A percentile compares a stretch with the other conserved stretches of the same genome.
Evolutionary conservation across 2,329 filamentous ascomycete species (phyloP).

Genomic region (Colletotrichum sojae): DNA sequence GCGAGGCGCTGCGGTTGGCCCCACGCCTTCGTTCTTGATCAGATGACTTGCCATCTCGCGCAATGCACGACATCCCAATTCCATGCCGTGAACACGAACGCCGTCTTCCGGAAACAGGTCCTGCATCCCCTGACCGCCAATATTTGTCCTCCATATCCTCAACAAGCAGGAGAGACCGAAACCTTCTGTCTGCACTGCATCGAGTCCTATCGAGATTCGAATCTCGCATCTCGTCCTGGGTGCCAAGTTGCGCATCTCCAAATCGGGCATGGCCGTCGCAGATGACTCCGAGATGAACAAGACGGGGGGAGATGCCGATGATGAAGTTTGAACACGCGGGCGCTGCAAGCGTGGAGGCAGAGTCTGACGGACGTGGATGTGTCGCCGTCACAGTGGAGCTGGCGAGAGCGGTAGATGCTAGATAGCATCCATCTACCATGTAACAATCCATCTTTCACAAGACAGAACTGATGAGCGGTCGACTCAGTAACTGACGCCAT

Average conservation of each 20-base stretch:
- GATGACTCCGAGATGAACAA: conserved; percentile 14
- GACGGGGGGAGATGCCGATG: conserved; percentile 11
- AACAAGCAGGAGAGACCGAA: conserved; percentile 10
- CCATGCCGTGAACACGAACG: background rate
- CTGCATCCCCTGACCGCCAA: background rate
- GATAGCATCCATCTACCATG: too few relatives aligned
- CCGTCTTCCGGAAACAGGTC: background rate
- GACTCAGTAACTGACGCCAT: conserved; percentile 1
- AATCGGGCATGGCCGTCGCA: conserved; percentile 23
- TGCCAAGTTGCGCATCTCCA: conserved; percentile 10
- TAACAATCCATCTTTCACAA: background rate
- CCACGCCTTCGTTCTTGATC: conserved; percentile 7
- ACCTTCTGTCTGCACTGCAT: background rate
- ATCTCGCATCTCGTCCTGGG: background rate
- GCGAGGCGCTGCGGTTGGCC: conserved; percentile 2
- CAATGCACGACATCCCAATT: conserved; percentile 15
- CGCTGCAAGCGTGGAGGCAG: background rate
- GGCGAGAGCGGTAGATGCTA: too few relatives aligned
- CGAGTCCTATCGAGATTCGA: background rate
- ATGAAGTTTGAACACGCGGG: conserved; percentile 16
- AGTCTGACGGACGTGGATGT: too few relatives aligned
- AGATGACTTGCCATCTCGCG: conserved; percentile 25
- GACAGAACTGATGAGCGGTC: background rate
- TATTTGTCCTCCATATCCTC: background rate
- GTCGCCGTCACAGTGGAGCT: background rate